Evolutionary conservation across 202 grass and related monocot genomes (phyloP).

Genomic region (Alloteropsis angusta): DNA sequence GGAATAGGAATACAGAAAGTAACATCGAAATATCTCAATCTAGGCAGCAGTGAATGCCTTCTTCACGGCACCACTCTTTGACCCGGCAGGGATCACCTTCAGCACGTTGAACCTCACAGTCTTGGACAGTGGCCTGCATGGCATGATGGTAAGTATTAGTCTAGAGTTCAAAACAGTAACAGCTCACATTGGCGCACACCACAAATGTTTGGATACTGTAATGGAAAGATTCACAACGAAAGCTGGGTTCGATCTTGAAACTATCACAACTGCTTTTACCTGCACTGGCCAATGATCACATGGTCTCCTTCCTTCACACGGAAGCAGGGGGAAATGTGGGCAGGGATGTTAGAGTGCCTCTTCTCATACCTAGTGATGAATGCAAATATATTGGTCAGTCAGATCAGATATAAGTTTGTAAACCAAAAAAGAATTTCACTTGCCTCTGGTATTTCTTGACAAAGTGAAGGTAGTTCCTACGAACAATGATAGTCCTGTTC

Average conservation of each 20-base stretch:
- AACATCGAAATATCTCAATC: slow-evolving; percentile 1
- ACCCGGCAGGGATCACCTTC: slow-evolving; percentile 60
- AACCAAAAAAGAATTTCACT: background rate
- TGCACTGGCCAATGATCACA: slow-evolving; percentile 65
- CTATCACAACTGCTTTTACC: slow-evolving; percentile 11
- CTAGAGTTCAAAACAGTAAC: background rate
- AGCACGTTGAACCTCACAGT: slow-evolving; percentile 53
- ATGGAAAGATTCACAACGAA: background rate
- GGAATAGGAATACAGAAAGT: background rate
- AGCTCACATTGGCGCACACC: background rate
- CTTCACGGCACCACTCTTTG: slow-evolving; percentile 42
- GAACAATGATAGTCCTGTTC: slow-evolving; percentile 64
- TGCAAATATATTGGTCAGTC: background rate
- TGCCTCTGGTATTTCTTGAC: slow-evolving; percentile 72
- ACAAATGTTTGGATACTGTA: too few relatives aligned
- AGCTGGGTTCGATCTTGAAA: background rate
- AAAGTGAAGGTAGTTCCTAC: slow-evolving; percentile 69
- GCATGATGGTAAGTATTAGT: background rate
- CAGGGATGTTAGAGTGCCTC: slow-evolving; percentile 66
- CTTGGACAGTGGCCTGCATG: slow-evolving; percentile 51
- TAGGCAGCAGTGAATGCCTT: slow-evolving; percentile 47
- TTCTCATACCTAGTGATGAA: slow-evolving; percentile 55
- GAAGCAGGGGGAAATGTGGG: slow-evolving; percentile 63
- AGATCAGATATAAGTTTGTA: background rate
- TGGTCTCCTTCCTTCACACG: slow-evolving; percentile 68